phyloP scores from a whole-genome alignment of 345 rosid genomes.

The Citrus inodora region DNA sequence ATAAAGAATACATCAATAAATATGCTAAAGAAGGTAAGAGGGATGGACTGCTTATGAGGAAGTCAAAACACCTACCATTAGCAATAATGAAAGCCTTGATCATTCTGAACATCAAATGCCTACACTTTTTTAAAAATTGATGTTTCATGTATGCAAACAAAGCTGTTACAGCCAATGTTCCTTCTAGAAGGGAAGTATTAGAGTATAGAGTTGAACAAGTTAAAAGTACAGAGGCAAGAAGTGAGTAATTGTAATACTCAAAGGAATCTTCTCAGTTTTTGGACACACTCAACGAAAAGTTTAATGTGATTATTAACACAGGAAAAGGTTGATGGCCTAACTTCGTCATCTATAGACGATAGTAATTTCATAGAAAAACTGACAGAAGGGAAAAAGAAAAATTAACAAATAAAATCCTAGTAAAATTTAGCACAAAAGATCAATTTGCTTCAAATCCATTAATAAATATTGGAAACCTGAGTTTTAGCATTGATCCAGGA shows the following conservation, averaged over 20 bases:
- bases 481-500: slow-evolving; percentile 98
- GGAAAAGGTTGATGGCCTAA: neutral
- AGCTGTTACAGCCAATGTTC: slow-evolving; percentile 1
- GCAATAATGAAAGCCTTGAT: neutral
- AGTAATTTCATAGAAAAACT: neutral
- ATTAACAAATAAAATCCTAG: neutral
- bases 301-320: neutral
- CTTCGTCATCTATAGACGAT: neutral
- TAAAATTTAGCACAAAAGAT: neutral
- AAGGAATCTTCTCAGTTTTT: neutral
- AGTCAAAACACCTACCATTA: neutral
- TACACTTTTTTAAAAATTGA: too few relatives aligned
- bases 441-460: slow-evolving; percentile 8
- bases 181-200: neutral
- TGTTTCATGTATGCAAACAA: neutral
- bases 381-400: neutral
- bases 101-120: neutral
- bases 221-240: neutral
- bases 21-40: neutral
- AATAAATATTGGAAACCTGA: slow-evolving; percentile 54
- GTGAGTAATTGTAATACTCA: neutral
- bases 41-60: neutral
- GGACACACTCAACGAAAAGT: neutral
- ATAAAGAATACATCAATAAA: neutral
- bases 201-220: neutral